These are phyloP conservation scores for Saccharomycopsis amapae DNA, from an alignment of 805 yeast genomes.

Conservation along the genomic window DNA sequence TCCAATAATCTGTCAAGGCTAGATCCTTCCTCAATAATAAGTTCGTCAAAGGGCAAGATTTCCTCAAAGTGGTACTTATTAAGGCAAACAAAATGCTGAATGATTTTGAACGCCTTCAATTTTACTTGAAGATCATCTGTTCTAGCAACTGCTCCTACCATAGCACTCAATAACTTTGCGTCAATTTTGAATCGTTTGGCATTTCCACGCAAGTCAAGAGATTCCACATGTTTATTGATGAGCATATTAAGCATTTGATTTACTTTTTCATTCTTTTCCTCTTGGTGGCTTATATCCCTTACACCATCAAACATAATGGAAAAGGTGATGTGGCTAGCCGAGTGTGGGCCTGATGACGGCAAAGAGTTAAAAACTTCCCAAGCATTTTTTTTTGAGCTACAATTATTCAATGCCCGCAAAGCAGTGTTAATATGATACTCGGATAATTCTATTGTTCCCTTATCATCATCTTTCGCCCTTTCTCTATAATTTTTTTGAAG, in stretches of 20 bases:
- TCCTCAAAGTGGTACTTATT: background rate
- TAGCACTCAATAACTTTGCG: background rate
- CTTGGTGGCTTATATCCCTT: slow-evolving; percentile 14
- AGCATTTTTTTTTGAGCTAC: too few relatives aligned
- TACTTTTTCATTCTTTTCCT: too few relatives aligned
- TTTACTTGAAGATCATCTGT: background rate
- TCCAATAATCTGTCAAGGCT: background rate
- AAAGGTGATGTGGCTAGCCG: slow-evolving; percentile 32
- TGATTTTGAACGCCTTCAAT: background rate
- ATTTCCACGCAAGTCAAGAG: background rate
- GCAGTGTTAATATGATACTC: slow-evolving; percentile 41
- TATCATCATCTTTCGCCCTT: background rate
- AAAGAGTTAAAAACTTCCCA: slow-evolving; percentile 33
- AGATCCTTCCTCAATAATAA: background rate
- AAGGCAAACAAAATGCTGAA: background rate
- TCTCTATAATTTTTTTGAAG: background rate
- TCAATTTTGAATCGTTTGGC: slow-evolving; percentile 6
- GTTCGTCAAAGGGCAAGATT: background rate
- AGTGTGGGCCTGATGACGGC: slow-evolving; percentile 21
- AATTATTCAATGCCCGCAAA: slow-evolving; percentile 37
- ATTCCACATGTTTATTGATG: background rate
- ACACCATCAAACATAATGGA: slow-evolving; percentile 26
- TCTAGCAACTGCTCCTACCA: background rate
- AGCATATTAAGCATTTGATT: background rate
- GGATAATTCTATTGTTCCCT: slow-evolving; percentile 15